These are phyloP conservation scores for Vitis labrusca DNA, from an alignment of 164 flowering plant genomes.

Conservation along the genomic window DNA sequence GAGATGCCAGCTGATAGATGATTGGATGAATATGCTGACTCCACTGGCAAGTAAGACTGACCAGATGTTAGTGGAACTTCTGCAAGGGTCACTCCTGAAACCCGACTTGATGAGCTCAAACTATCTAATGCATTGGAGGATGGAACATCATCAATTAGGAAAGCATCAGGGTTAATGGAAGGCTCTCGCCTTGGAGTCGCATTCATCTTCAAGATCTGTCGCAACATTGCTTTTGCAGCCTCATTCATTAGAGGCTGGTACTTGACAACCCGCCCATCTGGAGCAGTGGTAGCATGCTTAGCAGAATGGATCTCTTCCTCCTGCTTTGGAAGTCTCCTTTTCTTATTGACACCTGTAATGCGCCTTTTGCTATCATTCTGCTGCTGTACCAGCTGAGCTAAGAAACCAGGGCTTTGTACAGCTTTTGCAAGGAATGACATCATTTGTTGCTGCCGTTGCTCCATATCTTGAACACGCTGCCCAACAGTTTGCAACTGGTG, in stretches of 20 bases:
- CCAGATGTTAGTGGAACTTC: constrained; percentile 54
- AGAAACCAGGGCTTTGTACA: constrained; percentile 67
- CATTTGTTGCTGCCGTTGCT: constrained; percentile 77
- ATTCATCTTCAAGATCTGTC: constrained; percentile 50
- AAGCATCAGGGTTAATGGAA: constrained; percentile 31
- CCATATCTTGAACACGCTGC: constrained; percentile 66
- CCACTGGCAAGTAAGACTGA: constrained; percentile 21
- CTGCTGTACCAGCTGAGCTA: constrained; percentile 63
- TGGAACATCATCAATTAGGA: constrained; percentile 36
- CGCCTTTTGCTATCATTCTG: constrained; percentile 49
- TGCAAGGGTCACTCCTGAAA: constrained; percentile 60
- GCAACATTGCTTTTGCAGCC: constrained; percentile 61
- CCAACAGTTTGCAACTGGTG: constrained; percentile 55
- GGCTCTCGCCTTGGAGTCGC: constrained; percentile 34
- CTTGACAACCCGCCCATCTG: constrained; percentile 57
- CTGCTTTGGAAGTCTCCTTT: constrained; percentile 60
- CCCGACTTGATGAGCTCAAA: constrained; percentile 39
- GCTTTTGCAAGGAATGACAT: constrained; percentile 85
- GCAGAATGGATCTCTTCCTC: constrained; percentile 30
- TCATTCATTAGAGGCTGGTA: constrained; percentile 65
- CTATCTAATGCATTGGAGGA: constrained; percentile 32
- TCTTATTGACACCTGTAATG: constrained; percentile 47
- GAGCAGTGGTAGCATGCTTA: constrained; percentile 12
- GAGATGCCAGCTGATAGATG: constrained; percentile 14
- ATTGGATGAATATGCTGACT: constrained; percentile 16